These are phyloP conservation scores for Escallonia rubra DNA, from an alignment of 129 eudicot species.

Conservation along the genomic window DNA sequence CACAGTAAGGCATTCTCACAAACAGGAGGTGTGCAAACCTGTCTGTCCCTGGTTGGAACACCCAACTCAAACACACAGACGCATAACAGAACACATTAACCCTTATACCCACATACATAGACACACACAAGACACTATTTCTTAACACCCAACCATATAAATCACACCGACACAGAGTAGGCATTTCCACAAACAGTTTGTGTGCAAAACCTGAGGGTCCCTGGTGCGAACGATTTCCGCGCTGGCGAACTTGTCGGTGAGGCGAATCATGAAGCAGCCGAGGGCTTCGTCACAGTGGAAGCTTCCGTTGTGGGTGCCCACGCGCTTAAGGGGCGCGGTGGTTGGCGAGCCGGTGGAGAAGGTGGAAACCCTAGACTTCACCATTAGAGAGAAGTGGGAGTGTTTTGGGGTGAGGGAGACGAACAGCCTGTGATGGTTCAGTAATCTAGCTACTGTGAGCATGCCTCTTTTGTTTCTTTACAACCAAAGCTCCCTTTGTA, in stretches of 20 bases:
- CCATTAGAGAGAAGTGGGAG: constrained; percentile 15
- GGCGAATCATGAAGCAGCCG: constrained; percentile 84
- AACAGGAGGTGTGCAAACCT: too few species aligned
- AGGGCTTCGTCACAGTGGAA: constrained; percentile 99
- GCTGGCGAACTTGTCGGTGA: constrained; percentile 48
- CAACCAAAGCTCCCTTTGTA: too few species aligned
- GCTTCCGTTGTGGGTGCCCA: constrained; percentile 93
- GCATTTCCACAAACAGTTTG: not conserved
- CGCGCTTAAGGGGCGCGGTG: constrained; percentile 37
- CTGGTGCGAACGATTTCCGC: constrained; percentile 78
- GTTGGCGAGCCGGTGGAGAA: constrained; percentile 26
- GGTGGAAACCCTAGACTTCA: constrained; percentile 19
- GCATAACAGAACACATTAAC: too few species aligned
- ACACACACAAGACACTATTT: too few species aligned
- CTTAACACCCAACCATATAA: not conserved
- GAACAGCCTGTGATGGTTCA: not conserved
- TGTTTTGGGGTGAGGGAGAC: constrained; percentile 7
- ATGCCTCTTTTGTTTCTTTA: not conserved
- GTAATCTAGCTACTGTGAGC: constrained; percentile 11
- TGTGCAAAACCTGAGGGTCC: constrained; percentile 46
- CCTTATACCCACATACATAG: too few species aligned
- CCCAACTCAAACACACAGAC: too few species aligned
- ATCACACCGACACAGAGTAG: not conserved
- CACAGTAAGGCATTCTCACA: too few species aligned
- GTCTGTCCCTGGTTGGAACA: too few species aligned